Conservation (phyloP, 345 rosid genomes). For the Populus davidiana region DNA sequence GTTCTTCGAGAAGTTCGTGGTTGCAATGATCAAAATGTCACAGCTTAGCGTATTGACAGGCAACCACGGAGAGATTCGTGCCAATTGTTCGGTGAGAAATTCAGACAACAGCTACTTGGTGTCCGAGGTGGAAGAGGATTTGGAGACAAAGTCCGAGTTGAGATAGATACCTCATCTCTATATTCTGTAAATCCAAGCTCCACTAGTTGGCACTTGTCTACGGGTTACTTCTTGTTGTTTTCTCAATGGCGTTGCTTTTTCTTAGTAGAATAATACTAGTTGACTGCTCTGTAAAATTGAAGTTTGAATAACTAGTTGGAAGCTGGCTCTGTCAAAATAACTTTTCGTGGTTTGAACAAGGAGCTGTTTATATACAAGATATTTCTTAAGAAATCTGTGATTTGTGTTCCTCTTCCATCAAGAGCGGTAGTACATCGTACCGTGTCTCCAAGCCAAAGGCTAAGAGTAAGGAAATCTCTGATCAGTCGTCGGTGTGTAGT, state of each 20-base stretch:
- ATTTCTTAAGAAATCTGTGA: background rate
- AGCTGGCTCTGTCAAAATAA: background rate
- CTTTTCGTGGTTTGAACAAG: too few relatives aligned
- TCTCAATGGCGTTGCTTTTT: background rate
- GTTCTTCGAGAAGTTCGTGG: conserved; percentile 63
- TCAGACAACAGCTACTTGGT: conserved; percentile 31
- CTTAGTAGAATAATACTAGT: too few relatives aligned
- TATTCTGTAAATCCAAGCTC: background rate
- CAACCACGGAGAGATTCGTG: conserved; percentile 60
- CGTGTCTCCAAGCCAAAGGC: too few relatives aligned
- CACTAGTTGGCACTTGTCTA: too few relatives aligned
- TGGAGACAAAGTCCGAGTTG: conserved; percentile 36
- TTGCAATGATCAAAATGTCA: conserved; percentile 70
- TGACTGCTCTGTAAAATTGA: background rate
- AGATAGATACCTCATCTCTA: background rate
- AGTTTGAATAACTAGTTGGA: too few relatives aligned
- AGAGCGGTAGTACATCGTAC: background rate
- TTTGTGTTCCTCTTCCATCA: background rate
- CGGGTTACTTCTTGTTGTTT: too few relatives aligned
- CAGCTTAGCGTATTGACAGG: conserved; percentile 64
- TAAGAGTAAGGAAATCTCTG: too few relatives aligned
- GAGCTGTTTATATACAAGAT: background rate
- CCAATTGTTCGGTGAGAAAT: conserved; percentile 68
- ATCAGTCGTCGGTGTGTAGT: too few relatives aligned
- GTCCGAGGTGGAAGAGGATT: conserved; percentile 46